phyloP scores from a whole-genome alignment of 805 yeast species.

The Suhomyces prunicola region DNA sequence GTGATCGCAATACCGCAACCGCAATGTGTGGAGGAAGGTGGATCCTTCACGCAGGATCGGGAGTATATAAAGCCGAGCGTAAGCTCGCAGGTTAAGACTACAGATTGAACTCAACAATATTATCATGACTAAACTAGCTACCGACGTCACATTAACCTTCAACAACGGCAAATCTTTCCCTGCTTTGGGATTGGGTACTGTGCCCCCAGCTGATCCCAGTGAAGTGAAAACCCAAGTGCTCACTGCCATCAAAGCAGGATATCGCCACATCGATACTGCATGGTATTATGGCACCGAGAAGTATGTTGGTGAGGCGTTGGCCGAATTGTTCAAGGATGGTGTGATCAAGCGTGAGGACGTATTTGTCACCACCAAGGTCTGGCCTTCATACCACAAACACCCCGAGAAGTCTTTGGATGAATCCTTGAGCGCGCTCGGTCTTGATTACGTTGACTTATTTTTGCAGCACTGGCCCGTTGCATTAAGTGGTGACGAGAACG shows the following conservation, averaged over 20 bases:
- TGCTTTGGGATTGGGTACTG: constrained; percentile 63
- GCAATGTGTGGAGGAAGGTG: neutral
- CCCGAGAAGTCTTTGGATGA: constrained; percentile 41
- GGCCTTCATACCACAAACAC: constrained; percentile 43
- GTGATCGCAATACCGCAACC: neutral
- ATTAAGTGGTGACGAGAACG: constrained; percentile 39
- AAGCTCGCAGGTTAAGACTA: neutral
- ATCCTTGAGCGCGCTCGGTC: constrained; percentile 38
- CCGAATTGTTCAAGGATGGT: constrained; percentile 48
- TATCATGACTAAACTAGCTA: constrained; percentile 16
- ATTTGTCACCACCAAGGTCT: constrained; percentile 37
- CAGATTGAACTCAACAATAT: neutral
- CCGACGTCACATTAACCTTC: constrained; percentile 42
- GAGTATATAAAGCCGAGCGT: neutral
- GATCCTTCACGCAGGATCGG: neutral
- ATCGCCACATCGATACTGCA: constrained; percentile 52
- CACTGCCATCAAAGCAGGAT: constrained; percentile 43
- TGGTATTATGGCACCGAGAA: constrained; percentile 47
- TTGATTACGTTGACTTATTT: constrained; percentile 46
- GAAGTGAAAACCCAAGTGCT: constrained; percentile 33
- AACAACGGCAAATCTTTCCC: constrained; percentile 62
- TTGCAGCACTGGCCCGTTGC: constrained; percentile 53
- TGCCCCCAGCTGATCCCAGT: constrained; percentile 27
- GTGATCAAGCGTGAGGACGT: constrained; percentile 44
- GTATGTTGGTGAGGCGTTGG: constrained; percentile 43